These are phyloP conservation scores for Hemerocallis citrina DNA, from an alignment of 106 monocot species.

Conservation along the genomic window DNA sequence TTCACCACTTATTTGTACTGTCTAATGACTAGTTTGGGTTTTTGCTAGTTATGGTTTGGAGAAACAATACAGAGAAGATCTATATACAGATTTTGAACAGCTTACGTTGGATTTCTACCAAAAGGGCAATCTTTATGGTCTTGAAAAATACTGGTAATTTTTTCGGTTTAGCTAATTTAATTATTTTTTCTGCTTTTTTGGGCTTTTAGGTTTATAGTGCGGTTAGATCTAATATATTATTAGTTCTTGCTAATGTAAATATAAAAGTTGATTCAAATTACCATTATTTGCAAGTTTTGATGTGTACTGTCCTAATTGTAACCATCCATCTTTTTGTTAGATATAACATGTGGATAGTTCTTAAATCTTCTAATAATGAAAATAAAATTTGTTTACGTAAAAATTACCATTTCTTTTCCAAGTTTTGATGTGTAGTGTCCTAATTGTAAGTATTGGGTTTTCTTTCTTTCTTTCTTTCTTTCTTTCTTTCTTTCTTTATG, in stretches of 20 bases:
- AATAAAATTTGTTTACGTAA: not conserved
- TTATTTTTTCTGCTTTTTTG: not conserved
- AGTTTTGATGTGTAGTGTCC: not conserved
- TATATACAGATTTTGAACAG: constrained; percentile 90
- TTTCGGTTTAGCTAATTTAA: not conserved
- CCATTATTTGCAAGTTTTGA: not conserved
- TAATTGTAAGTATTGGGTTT: not conserved
- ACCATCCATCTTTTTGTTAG: no score
- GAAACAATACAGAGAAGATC: constrained; percentile 61
- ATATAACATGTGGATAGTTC: no score
- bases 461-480: no score
- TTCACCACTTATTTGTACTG: not conserved
- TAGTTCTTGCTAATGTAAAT: not conserved
- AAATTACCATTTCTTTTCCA: not conserved
- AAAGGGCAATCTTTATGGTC: constrained; percentile 92
- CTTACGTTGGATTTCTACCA: constrained; percentile 73
- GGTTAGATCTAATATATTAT: not conserved
- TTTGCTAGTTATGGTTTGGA: constrained; percentile 90
- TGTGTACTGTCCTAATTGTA: not conserved
- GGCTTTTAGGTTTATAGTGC: not conserved
- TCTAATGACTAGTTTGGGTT: not conserved
- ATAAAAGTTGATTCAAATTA: not conserved
- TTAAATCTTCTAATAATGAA: no score
- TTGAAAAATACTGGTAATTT: constrained; percentile 89
- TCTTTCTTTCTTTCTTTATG: no score